Evolutionary conservation across 352 stramenopile genomes (phyloP).

Genomic region (Thalassiosira livingstoniorum): DNA sequence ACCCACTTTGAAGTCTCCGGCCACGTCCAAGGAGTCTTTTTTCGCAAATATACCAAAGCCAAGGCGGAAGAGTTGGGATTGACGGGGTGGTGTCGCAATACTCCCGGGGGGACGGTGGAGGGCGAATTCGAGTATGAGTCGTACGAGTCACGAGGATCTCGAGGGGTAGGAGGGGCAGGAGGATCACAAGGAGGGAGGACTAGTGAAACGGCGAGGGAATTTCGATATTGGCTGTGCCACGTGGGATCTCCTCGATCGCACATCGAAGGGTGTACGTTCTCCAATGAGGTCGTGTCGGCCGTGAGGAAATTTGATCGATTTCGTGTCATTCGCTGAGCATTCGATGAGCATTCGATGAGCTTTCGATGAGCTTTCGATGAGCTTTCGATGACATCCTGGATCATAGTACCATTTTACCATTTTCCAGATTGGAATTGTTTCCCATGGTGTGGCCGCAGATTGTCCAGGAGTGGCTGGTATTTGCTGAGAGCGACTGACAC

Average conservation of each 20-base stretch:
- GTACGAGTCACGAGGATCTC: no score
- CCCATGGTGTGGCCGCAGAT: no score
- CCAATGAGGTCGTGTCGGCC: conserved; percentile 4
- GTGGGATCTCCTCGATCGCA: conserved; percentile 35
- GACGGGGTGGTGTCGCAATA: conserved; percentile 43
- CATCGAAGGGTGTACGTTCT: conserved; percentile 52
- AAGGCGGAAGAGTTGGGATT: conserved; percentile 39
- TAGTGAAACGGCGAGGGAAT: conserved; percentile 5
- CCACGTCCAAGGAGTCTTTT: conserved; percentile 27
- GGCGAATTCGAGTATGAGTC: conserved; percentile 54
- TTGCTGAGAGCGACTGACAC: no score
- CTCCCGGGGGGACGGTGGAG: conserved; percentile 31
- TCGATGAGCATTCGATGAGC: no score
- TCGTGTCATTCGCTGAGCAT: conserved; percentile 19
- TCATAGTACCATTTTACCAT: no score
- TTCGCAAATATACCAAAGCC: conserved; percentile 36
- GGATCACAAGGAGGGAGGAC: background rate
- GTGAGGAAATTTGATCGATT: conserved; percentile 21
- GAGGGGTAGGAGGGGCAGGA: no score
- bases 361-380: no score
- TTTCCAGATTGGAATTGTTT: no score
- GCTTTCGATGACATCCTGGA: no score
- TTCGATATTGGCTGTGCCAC: conserved; percentile 40
- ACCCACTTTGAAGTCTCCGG: conserved; percentile 2
- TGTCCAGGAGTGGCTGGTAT: no score